Evolutionary conservation across 441 rosid species (phyloP).

Genomic region (Breynia disticha): DNA sequence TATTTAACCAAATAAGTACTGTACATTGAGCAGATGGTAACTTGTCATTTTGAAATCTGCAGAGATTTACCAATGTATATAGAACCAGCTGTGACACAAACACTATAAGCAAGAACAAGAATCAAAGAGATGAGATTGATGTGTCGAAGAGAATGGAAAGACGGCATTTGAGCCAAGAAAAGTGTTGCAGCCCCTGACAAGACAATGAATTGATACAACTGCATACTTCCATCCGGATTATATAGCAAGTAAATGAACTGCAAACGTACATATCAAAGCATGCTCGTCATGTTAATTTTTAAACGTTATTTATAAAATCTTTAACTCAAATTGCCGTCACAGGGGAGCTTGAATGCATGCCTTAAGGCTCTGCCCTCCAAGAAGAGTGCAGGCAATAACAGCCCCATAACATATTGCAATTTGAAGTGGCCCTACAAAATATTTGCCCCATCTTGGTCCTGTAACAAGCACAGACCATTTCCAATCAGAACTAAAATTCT

Average conservation of each 20-base stretch:
- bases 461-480: conserved; percentile 5
- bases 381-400: conserved; percentile 28
- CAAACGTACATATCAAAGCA: not conserved
- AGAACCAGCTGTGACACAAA: conserved; percentile 28
- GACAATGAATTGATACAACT: conserved; percentile 38
- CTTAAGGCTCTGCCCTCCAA: conserved; percentile 55
- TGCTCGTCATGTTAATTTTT: not conserved
- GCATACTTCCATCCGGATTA: conserved; percentile 31
- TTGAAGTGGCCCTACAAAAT: conserved; percentile 50
- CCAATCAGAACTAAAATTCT: too few species aligned
- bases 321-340: not conserved
- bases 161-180: conserved; percentile 45
- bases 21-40: not conserved
- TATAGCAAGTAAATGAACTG: conserved; percentile 47
- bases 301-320: not conserved
- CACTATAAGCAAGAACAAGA: conserved; percentile 39
- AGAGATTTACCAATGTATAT: conserved; percentile 25
- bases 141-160: conserved; percentile 52
- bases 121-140: conserved; percentile 42
- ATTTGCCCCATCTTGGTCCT: conserved; percentile 52
- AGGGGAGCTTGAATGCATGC: conserved; percentile 13
- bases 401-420: conserved; percentile 45
- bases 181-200: conserved; percentile 29
- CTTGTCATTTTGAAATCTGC: too few species aligned
- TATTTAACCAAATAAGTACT: not conserved